Conservation (phyloP, 345 rosid species). For the Euphorbia tirucalli region DNA sequence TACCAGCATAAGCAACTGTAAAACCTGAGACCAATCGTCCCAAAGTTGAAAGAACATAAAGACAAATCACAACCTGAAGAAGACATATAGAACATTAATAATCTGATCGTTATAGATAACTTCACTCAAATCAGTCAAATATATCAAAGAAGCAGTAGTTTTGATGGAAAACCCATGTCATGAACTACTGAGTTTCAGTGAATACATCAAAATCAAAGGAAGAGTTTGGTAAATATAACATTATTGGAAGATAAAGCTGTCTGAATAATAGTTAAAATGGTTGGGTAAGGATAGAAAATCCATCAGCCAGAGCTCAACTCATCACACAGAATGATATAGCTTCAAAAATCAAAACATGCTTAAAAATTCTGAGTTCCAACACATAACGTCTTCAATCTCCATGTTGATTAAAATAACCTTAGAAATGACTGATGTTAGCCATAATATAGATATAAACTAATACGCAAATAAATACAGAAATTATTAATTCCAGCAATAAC, state of each 20-base stretch:
- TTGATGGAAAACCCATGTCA: too few relatives aligned
- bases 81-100: neutral
- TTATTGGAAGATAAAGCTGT: neutral
- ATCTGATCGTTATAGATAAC: neutral
- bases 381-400: too few relatives aligned
- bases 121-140: neutral
- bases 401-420: too few relatives aligned
- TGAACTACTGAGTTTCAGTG: neutral
- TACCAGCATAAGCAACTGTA: conserved; percentile 92
- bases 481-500: neutral
- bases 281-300: neutral
- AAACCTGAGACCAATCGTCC: conserved; percentile 85
- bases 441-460: neutral
- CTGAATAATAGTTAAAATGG: neutral
- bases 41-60: conserved; percentile 65
- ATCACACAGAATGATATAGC: neutral
- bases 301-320: neutral
- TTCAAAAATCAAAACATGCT: neutral
- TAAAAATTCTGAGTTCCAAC: neutral
- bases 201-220: neutral
- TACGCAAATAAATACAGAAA: neutral
- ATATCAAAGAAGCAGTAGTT: too few relatives aligned
- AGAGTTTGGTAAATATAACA: neutral
- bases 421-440: neutral
- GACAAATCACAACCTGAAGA: conserved; percentile 72